Conservation (phyloP, 305 asterid species). For the Fraxinus baroniana region DNA sequence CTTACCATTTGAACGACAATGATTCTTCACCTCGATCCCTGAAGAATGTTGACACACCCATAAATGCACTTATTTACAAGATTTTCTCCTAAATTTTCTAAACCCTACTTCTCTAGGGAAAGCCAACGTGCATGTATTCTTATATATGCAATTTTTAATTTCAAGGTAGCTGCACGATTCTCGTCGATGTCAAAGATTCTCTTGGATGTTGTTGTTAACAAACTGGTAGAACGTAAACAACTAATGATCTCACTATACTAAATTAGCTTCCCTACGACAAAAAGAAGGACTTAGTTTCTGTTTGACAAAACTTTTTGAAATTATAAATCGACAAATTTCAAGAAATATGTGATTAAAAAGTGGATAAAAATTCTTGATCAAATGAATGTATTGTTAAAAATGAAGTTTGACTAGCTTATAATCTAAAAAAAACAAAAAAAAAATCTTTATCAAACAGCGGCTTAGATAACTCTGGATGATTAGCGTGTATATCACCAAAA, state of each 20-base stretch:
- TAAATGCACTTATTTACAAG: constrained; percentile 20
- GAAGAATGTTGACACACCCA: constrained; percentile 27
- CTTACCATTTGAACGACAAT: constrained; percentile 33
- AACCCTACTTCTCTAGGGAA: neutral
- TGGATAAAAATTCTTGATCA: too few species aligned
- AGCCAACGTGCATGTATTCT: neutral
- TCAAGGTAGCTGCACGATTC: neutral
- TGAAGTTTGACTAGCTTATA: neutral
- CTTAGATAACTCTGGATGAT: too few species aligned
- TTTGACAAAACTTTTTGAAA: neutral
- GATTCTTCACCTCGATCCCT: constrained; percentile 36
- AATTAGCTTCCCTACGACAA: neutral
- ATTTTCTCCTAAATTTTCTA: neutral
- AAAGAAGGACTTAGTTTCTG: neutral
- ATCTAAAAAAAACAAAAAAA: too few species aligned
- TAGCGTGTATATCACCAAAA: too few species aligned
- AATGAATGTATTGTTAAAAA: neutral
- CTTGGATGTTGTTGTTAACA: neutral
- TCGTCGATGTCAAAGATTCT: neutral
- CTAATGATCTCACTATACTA: too few species aligned
- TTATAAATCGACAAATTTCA: neutral
- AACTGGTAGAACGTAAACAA: neutral
- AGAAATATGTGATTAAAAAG: too few species aligned
- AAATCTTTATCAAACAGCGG: too few species aligned
- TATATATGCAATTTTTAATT: neutral